phyloP scores from a whole-genome alignment of 2,329 filamentous ascomycete genomes.

The Epichloe bromicola region DNA sequence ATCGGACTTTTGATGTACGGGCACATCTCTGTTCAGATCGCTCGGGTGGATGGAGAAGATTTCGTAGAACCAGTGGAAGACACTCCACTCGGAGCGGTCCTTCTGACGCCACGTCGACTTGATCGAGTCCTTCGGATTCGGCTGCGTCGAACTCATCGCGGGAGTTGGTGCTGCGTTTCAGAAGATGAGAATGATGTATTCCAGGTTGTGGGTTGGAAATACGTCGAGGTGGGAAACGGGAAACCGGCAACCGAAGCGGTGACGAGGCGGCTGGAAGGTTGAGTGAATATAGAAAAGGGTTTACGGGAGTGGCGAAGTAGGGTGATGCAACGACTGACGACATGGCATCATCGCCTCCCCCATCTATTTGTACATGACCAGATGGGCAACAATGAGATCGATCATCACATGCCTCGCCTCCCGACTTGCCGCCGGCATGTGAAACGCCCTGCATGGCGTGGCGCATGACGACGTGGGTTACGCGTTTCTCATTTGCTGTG shows the following conservation, averaged over 20 bases:
- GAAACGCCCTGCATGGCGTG: background rate
- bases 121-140: conserved; percentile 5
- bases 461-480: background rate
- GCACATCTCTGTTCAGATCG: conserved; percentile 2
- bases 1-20: conserved; percentile 4
- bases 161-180: no score
- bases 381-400: background rate
- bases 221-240: no score
- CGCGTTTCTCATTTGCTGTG: background rate
- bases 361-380: background rate
- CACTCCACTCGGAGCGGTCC: conserved; percentile 5
- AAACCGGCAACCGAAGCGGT: no score
- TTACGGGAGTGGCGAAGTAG: no score
- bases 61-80: conserved; percentile 6
- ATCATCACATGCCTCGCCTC: background rate
- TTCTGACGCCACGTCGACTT: conserved; percentile 6
- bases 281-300: no score
- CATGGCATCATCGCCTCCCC: background rate
- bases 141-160: background rate
- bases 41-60: conserved; percentile 3
- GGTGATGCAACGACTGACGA: no score
- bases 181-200: no score
- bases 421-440: background rate
- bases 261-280: no score
- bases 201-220: no score